Percentiles rank a stretch among this genome's conserved stretches.
These are phyloP conservation scores for Sphagnum magellanicum DNA, from an alignment of 228 moss, liverwort and hornwort genomes.

Conservation along the genomic window DNA sequence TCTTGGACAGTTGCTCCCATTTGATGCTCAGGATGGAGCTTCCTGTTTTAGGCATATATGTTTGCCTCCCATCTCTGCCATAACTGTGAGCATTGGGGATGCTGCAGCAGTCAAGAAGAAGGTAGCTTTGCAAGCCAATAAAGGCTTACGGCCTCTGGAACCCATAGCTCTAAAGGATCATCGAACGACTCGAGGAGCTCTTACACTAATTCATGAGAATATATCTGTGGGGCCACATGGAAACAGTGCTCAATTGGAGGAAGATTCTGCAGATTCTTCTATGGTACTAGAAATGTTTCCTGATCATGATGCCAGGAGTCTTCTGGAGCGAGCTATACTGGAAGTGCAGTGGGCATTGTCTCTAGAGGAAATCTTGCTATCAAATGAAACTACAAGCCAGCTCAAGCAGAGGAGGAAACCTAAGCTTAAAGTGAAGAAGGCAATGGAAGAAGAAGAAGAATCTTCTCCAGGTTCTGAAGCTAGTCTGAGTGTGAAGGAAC, in stretches of 20 bases:
- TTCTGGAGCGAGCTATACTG: slow-evolving; percentile 66
- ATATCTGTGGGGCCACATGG: slow-evolving; percentile 4
- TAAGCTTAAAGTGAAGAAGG: slow-evolving; percentile 3
- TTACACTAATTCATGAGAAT: slow-evolving; percentile 55
- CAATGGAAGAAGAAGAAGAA: slow-evolving; percentile 9
- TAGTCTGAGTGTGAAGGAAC: slow-evolving; percentile 14
- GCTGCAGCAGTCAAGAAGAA: slow-evolving; percentile 41
- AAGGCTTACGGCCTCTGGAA: slow-evolving; percentile 31
- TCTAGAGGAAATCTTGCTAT: slow-evolving; percentile 25
- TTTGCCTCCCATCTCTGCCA: slow-evolving; percentile 33
- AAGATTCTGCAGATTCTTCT: slow-evolving; percentile 29
- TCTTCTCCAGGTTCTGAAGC: slow-evolving; percentile 12
- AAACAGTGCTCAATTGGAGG: slow-evolving; percentile 21
- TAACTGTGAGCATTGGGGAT: slow-evolving; percentile 41
- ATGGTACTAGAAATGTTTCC: slow-evolving; percentile 16
- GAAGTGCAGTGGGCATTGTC: slow-evolving; percentile 87
- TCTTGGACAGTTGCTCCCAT: slow-evolving; percentile 8
- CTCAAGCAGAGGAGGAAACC: slow-evolving; percentile 8
- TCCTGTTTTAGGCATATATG: slow-evolving; percentile 31
- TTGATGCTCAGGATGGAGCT: slow-evolving; percentile 32
- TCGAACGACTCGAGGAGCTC: slow-evolving; percentile 52
- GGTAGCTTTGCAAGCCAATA: slow-evolving; percentile 26
- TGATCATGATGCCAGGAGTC: slow-evolving; percentile 58
- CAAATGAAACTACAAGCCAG: slow-evolving; percentile 14
- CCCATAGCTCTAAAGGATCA: slow-evolving; percentile 31